Evolutionary conservation across 2,329 filamentous ascomycete species (phyloP), one percentile per base, ranked within the genome.

Genomic region (Ploettnerulaceae sp.): DNA sequence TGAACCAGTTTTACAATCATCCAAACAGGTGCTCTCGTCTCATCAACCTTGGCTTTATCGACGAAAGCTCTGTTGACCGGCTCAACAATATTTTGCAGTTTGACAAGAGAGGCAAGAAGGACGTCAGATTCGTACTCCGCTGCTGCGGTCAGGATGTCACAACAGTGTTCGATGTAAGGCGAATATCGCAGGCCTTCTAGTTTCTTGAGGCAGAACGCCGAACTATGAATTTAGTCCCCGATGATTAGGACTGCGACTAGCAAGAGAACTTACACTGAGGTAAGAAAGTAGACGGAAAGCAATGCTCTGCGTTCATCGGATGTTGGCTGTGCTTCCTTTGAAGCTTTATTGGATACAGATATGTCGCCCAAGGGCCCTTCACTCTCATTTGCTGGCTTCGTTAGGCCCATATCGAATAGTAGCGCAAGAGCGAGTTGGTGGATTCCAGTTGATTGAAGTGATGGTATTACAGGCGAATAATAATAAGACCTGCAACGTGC

Each of bases 321-420:
- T 5, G 41, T 54, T 22, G 52, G 40, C n/a, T 20, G 31, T 28
- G 53, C 51, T 28, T 47, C 48, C 8, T 38, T 44, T 8, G 12
- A 26, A 7, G 18, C 32, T 17, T 14, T 31, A 18, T 21, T 21
- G 12, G 21, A 18, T 8, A 14, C 28, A n/a, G n/a, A n/a, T 18
- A 29, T 28, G 29, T 49, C 45, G 14, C 14, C 18, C 8, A 49
- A 14, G 2, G 48, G 51, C 3, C 45, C 48, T 15, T 54, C 53
- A 20, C 41, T 46, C 9, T 53, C 45, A 8, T 45, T 47, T 8
- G 47, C 35, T 17, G 53, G 52, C 20, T 46, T 53, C 7, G 50
- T 51, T 7, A 59, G 32, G 3, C 55, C 55, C 2, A 59, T 35
- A 45, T 59, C 57, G 31, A 51, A 56, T 12, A 57, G 21, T 37